Evolutionary conservation across 495 filamentous ascomycete species (phyloP).

Genomic region (Penicillium angulare): DNA sequence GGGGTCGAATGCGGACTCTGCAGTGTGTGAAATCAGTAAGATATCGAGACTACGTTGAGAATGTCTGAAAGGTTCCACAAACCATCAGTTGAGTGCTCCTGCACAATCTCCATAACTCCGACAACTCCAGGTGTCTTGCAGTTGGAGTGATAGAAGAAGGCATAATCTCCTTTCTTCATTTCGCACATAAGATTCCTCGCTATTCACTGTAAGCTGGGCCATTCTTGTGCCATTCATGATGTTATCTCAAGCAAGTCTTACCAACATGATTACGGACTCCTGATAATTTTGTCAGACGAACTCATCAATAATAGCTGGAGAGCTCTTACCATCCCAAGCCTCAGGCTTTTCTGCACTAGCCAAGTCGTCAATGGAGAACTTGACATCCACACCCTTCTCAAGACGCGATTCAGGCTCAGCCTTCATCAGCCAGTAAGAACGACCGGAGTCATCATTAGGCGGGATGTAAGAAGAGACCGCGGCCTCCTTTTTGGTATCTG

Average conservation of each 20-base stretch:
- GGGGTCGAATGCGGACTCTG: constrained; percentile 79
- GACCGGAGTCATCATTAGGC: constrained; percentile 19
- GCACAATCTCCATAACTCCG: constrained; percentile 90
- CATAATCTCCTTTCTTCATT: constrained; percentile 89
- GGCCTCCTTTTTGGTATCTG: constrained; percentile 10
- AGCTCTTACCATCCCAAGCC: constrained; percentile 74
- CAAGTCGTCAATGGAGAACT: constrained; percentile 94
- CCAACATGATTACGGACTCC: constrained; percentile 58
- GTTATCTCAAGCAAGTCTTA: constrained; percentile 24
- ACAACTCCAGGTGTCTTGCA: constrained; percentile 88
- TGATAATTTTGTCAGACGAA: constrained; percentile 25
- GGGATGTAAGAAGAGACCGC: constrained; percentile 8
- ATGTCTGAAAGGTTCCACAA: constrained; percentile 23
- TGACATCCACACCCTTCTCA: constrained; percentile 82
- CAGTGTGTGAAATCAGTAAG: constrained; percentile 6
- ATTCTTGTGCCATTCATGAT: neutral
- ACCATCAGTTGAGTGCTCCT: constrained; percentile 78
- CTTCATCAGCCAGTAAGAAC: constrained; percentile 88
- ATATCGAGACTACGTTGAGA: neutral
- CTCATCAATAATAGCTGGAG: neutral
- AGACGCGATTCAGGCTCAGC: constrained; percentile 86
- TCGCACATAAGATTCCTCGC: constrained; percentile 83
- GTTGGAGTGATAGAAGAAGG: constrained; percentile 98
- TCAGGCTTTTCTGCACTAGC: constrained; percentile 67
- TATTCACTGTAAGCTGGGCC: constrained; percentile 21